Base-by-base conservation (phyloP, 164 flowering plant species). In the Protea cynaroides region DNA sequence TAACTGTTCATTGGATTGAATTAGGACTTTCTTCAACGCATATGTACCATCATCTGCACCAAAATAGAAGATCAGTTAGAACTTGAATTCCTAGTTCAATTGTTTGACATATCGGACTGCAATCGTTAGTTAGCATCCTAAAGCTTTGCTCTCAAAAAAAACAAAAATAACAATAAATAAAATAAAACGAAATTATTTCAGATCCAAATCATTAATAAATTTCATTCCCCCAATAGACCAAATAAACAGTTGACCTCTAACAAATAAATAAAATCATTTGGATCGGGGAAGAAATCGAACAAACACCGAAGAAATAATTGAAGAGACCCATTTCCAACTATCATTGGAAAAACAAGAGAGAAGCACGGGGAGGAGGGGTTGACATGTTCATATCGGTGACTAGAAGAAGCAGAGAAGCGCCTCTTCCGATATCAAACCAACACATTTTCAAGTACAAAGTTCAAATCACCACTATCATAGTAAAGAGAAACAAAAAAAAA, bases 21-120 rank as follows among this genome's bases (percentile, higher is more conserved):
- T 94, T 9, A 94, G 75, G 54, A 94, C 88, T 73, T 91, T 94
- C 79, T 91, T 94, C 86, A 94, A 80, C 37, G 99, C 97, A 76
- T 91, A 94, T 23, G 83, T 86, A 12, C 97, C 96, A 84, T 94
- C 97, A 74, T 79, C 99, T 94, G 66, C 76, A 74, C 18, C 25
- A 60, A 71, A 8, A 47, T 17, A 58, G 6, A 23, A 53, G 46
- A 40, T 2, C 55, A 70, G 17, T 47, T 18, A 12, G 52, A 18
- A 14, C 17, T 18, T 1, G 2, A 14, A n/a, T n/a, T 15, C 17
- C 4, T 44, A 3, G 49, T 15, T 44, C 49, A 12, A 18, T 15
- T 47, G 52, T 15, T 40, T 40, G 52, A 47, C 19, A 12, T 47
- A 47, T 18, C 1, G 17, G 7, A 47, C 2, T 15, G 6, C 52